Evolutionary conservation across 441 rosid species (phyloP).

Genomic region (Populus hybrid): DNA sequence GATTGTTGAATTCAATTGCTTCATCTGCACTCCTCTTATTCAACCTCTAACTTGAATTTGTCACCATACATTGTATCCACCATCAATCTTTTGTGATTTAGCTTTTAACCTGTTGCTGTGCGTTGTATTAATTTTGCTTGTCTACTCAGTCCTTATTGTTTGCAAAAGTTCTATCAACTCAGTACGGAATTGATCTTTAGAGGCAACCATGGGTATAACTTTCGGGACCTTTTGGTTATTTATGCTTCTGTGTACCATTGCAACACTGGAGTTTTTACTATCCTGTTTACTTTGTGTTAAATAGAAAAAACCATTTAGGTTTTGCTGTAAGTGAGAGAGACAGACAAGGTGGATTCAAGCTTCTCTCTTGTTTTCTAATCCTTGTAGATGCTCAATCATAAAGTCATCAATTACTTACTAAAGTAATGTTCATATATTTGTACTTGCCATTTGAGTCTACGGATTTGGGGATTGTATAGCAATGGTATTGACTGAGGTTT

Average conservation of each 20-base stretch:
- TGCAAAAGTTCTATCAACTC: neutral
- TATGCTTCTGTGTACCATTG: neutral
- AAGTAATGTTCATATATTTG: neutral
- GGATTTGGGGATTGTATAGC: neutral
- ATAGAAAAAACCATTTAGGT: neutral
- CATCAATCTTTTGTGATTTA: neutral
- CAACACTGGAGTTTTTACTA: neutral
- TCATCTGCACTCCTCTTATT: neutral
- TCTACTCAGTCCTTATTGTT: neutral
- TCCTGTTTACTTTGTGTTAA: neutral
- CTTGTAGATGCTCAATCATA: neutral
- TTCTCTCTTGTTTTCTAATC: conserved; percentile 1
- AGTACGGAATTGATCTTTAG: neutral
- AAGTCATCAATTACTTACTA: neutral
- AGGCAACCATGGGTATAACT: neutral
- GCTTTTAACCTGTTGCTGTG: neutral
- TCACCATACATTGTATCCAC: neutral
- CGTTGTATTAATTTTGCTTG: neutral
- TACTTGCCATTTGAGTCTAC: neutral
- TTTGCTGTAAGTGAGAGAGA: neutral
- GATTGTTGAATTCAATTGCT: neutral
- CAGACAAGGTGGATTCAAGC: neutral
- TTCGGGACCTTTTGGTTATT: neutral
- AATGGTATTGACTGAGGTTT: conserved; percentile 6
- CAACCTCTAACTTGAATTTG: neutral